phyloP scores from a whole-genome alignment of 352 stramenopile genomes.

The Globisporangium spiculum region DNA sequence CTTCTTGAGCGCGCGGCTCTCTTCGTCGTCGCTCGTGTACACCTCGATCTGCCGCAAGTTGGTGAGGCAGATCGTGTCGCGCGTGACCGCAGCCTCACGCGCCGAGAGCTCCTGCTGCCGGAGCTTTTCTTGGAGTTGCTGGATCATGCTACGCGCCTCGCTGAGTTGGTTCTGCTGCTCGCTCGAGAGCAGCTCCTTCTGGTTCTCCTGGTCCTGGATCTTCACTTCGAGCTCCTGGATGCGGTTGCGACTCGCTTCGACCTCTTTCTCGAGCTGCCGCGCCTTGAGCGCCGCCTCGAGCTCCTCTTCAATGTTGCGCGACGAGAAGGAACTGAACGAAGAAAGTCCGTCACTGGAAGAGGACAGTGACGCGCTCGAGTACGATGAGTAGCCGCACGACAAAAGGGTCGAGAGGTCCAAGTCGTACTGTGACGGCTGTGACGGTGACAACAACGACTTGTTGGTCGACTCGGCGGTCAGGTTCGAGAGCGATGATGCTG shows the following conservation, averaged over 20 bases:
- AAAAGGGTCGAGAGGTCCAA: conserved; percentile 39
- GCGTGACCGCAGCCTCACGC: conserved; percentile 39
- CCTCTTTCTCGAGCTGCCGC: conserved; percentile 66
- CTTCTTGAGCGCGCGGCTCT: conserved; percentile 54
- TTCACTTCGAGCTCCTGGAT: conserved; percentile 54
- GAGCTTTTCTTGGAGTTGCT: conserved; percentile 53
- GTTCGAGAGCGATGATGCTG: conserved; percentile 6
- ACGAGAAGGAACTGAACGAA: conserved; percentile 14
- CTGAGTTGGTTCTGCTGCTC: conserved; percentile 57
- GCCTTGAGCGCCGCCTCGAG: conserved; percentile 54
- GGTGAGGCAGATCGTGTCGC: conserved; percentile 58
- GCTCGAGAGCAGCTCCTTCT: conserved; percentile 49
- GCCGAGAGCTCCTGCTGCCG: conserved; percentile 53
- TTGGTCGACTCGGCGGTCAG: neutral
- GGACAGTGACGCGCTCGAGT: conserved; percentile 18
- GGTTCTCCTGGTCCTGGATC: conserved; percentile 55
- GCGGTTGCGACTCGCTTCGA: conserved; percentile 54
- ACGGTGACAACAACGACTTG: conserved; percentile 7
- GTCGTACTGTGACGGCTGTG: conserved; percentile 21
- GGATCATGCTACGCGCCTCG: conserved; percentile 59
- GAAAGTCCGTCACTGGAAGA: conserved; percentile 14
- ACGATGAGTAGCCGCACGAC: conserved; percentile 32
- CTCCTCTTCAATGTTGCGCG: conserved; percentile 55
- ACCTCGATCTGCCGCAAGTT: conserved; percentile 42
- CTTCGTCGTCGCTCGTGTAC: conserved; percentile 31